Evolutionary conservation across 1,284 basidiomycete genomes (phyloP).

Genomic region (Heterobasidion occidentale): DNA sequence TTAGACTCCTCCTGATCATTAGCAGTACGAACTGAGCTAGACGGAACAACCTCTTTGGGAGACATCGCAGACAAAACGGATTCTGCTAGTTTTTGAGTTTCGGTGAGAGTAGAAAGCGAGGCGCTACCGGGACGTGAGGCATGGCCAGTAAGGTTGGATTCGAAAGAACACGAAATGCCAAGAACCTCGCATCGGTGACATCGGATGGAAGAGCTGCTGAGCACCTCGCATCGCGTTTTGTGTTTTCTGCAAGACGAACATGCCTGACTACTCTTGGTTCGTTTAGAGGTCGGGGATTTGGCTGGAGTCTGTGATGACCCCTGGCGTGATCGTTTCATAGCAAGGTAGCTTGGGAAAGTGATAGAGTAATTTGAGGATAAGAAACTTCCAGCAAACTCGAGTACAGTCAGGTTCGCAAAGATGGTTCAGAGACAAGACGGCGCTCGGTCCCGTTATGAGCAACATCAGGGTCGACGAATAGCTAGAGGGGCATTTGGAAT

Average conservation of each 20-base stretch:
- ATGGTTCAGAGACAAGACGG: no score
- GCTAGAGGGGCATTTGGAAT: no score
- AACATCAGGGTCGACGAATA: no score
- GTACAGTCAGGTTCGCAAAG: no score
- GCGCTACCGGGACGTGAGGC: not conserved
- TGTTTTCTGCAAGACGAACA: conserved; percentile 33
- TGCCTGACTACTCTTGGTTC: conserved; percentile 29
- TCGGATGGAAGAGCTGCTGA: conserved; percentile 16
- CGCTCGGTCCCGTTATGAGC: no score
- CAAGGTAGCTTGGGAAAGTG: not conserved
- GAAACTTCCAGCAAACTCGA: no score
- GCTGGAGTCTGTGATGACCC: not conserved
- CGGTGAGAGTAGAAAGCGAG: not conserved
- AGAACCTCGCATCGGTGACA: conserved; percentile 28
- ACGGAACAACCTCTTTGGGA: no score
- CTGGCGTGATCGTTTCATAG: conserved; percentile 8
- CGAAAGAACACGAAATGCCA: conserved; percentile 30
- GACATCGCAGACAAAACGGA: no score
- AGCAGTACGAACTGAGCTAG: no score
- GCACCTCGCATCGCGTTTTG: conserved; percentile 36
- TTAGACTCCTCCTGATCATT: not conserved
- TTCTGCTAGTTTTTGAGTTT: not conserved
- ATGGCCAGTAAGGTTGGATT: conserved; percentile 5
- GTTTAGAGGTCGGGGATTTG: conserved; percentile 16
- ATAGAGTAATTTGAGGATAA: no score